Base-by-base conservation (phyloP, 2,329 filamentous ascomycete species). In the Diplodia seriata region DNA sequence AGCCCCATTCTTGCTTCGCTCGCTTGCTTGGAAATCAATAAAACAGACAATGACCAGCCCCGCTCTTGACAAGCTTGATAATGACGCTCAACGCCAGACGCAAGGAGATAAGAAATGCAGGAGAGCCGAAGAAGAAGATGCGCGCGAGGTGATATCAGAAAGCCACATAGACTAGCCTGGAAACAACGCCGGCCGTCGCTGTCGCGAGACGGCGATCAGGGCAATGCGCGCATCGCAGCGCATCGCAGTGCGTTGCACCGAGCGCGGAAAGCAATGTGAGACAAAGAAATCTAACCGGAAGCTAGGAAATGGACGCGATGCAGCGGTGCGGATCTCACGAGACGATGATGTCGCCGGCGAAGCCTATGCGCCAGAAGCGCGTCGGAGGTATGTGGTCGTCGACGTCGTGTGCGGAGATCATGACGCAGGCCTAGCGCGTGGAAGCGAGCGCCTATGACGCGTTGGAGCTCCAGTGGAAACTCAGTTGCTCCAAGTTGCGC, bases 341-440 rank as follows among this genome's bases (percentile, higher is more conserved):
- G 59, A 38, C 59, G 59, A 63, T 63, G 47, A 63, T 63, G 59
- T 63, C 59, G 43, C 51, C 47, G 59, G 31, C 47, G 47, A 20
- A 29, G 36, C 26, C 40, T 4, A 43, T 49, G 57, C 57, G 57
- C 57, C 36, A 51, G 47, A 29, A 29, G 59, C 43, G 47, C 59
- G 43, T 51, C 59, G 47, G 59, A 63, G 40, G 43, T 51, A 51
- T 53, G 43, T 63, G 57, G 57, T 43, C 49, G 40, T n/a, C 57
- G 57, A 62, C 59, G 59, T 63, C 59, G 59, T 63, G n/a, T 31
- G 59, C 59, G 59, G 47, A 63, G 59, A 63, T 63, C 59, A 63
- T 63, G 59, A 63, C 59, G 59, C 59, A 63, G 43, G 59, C 59
- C 59, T 63, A 63, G 59, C 59, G 59, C 50, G 43, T 33, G 29